Base-by-base conservation (phyloP, 108 stramenopile genomes). In the Cyclotella kingstonii region DNA sequence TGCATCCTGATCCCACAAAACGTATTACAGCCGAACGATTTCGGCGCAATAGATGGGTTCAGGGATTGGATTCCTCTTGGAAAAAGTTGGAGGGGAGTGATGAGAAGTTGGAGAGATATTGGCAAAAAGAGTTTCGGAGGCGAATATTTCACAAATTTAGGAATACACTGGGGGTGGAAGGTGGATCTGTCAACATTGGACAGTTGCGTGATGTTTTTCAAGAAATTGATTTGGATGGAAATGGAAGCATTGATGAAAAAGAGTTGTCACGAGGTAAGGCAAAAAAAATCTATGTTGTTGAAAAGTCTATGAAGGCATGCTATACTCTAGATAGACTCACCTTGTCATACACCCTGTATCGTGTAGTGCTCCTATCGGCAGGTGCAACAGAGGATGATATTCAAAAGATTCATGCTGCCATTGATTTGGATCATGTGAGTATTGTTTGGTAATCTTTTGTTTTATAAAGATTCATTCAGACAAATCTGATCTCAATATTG, bases 61-160 rank as follows among this genome's bases (percentile, higher is more conserved):
- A 69, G 36, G 68, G 68, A 0, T 36, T 60, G 3, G 52, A 59
- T 25, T 59, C 68, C 11, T 59, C 56, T 0, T 35, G 43, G 51
- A 35, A 47, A 25, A 9, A 34, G 3, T n/a, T 59, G 33, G 56
- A 50, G 18, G 39, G 27, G 1, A 67, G 25, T 42, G 14, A 65
- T 22, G 33, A 65, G 12, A 42, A 54, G 23, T 45, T 65, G 5
- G 54, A 65, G 40, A 15, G 15, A 15, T 67, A 48, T 30, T 67
- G 66, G 66, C 66, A 67, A 30, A 67, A 58, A 23, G 56, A 67
- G 41, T 58, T 67, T 17, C 40, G 56, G 9, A 58, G 25, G 9
- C 45, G 27, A 25, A 55, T 67, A 8, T 46, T 52, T 27, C 43
- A 67, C 19, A 67, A 52, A 44, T 67, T 56, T 36, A 4, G 27